These are phyloP conservation scores for Seminavis robusta DNA, from an alignment of 108 stramenopile genomes.

Conservation along the genomic window DNA sequence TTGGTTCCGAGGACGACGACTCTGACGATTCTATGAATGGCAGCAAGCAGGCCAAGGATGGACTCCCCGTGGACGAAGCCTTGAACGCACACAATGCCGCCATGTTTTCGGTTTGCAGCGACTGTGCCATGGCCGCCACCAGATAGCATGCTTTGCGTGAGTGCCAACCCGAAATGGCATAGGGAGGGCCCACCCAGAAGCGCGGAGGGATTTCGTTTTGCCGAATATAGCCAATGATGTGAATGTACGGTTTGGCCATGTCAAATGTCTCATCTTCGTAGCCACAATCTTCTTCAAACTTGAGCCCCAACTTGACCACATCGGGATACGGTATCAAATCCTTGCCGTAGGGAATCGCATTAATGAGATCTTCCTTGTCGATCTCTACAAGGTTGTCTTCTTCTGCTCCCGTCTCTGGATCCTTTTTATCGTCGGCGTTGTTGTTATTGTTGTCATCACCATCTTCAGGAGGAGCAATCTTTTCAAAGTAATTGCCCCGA, in stretches of 20 bases:
- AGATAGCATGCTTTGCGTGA: slow-evolving; percentile 55
- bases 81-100: slow-evolving; percentile 74
- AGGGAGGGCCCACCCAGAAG: slow-evolving; percentile 58
- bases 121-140: slow-evolving; percentile 65
- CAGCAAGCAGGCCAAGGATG: slow-evolving; percentile 63
- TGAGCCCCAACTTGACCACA: no score
- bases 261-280: slow-evolving; percentile 56
- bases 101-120: slow-evolving; percentile 41
- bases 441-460: background rate
- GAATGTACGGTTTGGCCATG: slow-evolving; percentile 31
- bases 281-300: no score
- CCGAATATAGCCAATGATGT: slow-evolving; percentile 66
- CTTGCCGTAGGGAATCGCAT: slow-evolving; percentile 64
- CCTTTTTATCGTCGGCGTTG: background rate
- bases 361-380: slow-evolving; percentile 11
- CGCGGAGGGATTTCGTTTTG: slow-evolving; percentile 27
- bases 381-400: slow-evolving; percentile 4
- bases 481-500: background rate
- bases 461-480: background rate
- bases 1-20: background rate
- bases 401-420: slow-evolving; percentile 41
- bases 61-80: slow-evolving; percentile 61
- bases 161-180: slow-evolving; percentile 57
- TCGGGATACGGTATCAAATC: slow-evolving; percentile 75
- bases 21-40: slow-evolving; percentile 45